Evolutionary conservation across 371 early-diverging fungal genomes (phyloP).

Genomic region (Mortierella sp.): DNA sequence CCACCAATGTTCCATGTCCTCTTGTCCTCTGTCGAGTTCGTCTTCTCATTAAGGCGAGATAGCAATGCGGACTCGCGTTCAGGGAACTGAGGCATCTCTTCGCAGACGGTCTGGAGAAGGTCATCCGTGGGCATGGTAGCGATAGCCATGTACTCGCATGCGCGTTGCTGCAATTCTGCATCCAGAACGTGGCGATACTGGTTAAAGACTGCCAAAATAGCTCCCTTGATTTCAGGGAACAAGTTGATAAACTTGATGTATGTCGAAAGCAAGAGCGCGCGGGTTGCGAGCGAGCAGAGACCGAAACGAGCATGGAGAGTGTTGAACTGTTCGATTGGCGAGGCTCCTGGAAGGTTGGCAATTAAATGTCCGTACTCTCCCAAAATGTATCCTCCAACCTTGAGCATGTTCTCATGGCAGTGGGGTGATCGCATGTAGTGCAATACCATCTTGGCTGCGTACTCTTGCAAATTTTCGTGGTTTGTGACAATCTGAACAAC

Average conservation of each 20-base stretch:
- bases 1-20: conserved; percentile 96
- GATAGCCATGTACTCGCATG: conserved; percentile 94
- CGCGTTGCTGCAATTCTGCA: conserved; percentile 96
- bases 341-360: conserved; percentile 84
- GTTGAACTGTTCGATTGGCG: conserved; percentile 93
- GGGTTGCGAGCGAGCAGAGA: conserved; percentile 81
- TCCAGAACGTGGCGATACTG: conserved; percentile 90
- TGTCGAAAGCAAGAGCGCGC: conserved; percentile 90
- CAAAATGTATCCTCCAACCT: conserved; percentile 95
- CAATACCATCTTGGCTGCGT: conserved; percentile 90
- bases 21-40: conserved; percentile 93
- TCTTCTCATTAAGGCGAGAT: conserved; percentile 82
- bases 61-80: conserved; percentile 93
- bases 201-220: conserved; percentile 86
- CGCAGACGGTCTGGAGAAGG: conserved; percentile 92
- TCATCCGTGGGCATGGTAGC: conserved; percentile 86
- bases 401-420: conserved; percentile 94
- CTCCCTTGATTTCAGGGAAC: conserved; percentile 96
- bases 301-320: conserved; percentile 92
- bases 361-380: conserved; percentile 98
- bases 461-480: conserved; percentile 93
- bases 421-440: conserved; percentile 83
- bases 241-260: conserved; percentile 95
- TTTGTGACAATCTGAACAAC: conserved; percentile 95
- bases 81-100: conserved; percentile 97